phyloP scores from a whole-genome alignment of 495 filamentous ascomycete species.

The Neurospora tetraspora region DNA sequence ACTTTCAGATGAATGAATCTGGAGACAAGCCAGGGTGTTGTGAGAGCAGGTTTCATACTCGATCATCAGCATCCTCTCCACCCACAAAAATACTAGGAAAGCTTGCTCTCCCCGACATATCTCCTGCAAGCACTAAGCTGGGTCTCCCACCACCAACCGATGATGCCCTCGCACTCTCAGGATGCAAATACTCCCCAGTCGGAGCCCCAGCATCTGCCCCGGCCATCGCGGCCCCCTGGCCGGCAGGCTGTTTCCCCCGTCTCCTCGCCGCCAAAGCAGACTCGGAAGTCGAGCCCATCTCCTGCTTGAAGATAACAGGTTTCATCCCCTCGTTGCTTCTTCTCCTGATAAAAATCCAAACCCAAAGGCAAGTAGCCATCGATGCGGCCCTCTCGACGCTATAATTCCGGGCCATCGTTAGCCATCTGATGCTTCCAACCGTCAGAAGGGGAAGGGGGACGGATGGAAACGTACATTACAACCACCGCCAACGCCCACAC shows the following conservation, averaged over 20 bases:
- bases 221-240: neutral
- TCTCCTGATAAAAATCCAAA: neutral
- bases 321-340: neutral
- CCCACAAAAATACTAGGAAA: neutral
- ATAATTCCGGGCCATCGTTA: neutral
- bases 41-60: neutral
- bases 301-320: neutral
- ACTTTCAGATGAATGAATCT: neutral
- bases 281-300: neutral
- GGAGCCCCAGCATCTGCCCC: neutral
- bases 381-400: neutral
- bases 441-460: neutral
- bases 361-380: neutral
- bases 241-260: neutral
- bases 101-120: neutral
- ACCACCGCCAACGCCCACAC: conserved; percentile 1
- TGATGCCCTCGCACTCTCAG: neutral
- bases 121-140: neutral
- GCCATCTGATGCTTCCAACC: neutral
- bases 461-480: neutral
- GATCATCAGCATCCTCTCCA: neutral
- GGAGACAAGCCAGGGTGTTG: neutral
- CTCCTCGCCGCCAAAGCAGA: neutral
- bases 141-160: neutral
- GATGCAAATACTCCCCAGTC: neutral